Evolutionary conservation across 495 filamentous ascomycete genomes (phyloP), one percentile per base, ranked within the genome.

Genomic region (Hypoxylon subgilvum): DNA sequence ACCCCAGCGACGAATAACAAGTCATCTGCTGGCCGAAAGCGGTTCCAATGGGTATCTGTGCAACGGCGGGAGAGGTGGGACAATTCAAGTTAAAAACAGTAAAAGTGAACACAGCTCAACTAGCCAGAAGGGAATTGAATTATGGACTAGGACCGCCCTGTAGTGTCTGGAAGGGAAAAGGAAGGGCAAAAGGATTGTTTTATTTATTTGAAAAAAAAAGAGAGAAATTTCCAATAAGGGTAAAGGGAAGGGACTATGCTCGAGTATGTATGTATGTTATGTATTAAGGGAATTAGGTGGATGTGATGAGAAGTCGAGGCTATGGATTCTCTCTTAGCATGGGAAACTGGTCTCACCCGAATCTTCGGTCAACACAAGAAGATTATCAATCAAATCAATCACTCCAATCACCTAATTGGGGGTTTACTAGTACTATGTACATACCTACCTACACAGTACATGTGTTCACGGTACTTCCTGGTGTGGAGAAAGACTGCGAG

Each of bases 381-480:
- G 55, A 51, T 58, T 58, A 58, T 51, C 55, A 57, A 57, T 57
- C 54, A 51, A 35, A 16, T 14, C 22, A 30, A 35, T 39, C 21
- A n/a, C n/a, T n/a, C n/a, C n/a, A n/a, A 34, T 40, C 39, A 32
- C 14, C 13, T 2, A 17, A 40, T n/a, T n/a, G n/a, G n/a, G n/a
- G 27, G 27, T 30, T 5, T 5, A 30, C 27, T 30, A 30, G 27
- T 30, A 30, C 27, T 30, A 30, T 30, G 27, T 30, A 30, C 27
- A 6, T 22, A 41, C 21, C 21, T 42, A 16, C 19, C 18, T 27
- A 23, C 12, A 25, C 22, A 41, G 13, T 41, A 18, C 19, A n/a
- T 13, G 9, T 23, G 18, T 13, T 23, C 9, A 32, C n/a, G 40
- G 22, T 21, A 19, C 19, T 23, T 27, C 14, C 27, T 21, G 31